phyloP scores from a whole-genome alignment of 2,329 filamentous ascomycete species.

The Akanthomyces lecanii region DNA sequence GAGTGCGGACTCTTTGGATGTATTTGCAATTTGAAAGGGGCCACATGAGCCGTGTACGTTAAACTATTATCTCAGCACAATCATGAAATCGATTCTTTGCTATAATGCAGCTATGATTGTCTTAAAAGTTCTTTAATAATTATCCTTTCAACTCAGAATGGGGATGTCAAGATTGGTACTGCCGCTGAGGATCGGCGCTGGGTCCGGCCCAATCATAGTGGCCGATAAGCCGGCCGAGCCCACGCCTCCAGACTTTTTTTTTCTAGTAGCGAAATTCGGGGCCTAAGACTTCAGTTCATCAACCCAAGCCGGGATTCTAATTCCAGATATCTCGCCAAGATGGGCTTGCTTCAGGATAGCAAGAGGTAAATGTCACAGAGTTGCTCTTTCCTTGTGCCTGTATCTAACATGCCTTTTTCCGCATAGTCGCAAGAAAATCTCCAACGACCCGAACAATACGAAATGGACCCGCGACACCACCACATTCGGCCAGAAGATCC shows the following conservation, averaged over 20 bases:
- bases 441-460: constrained; percentile 91
- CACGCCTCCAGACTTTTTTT: constrained; percentile 19
- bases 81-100: background rate
- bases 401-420: background rate
- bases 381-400: background rate
- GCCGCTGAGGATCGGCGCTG: no score
- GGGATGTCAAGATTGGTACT: no score
- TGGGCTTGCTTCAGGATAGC: constrained; percentile 15
- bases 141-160: no score
- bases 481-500: constrained; percentile 84
- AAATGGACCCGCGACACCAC: constrained; percentile 80
- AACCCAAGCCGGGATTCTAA: background rate
- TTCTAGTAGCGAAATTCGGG: background rate
- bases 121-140: no score
- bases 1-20: background rate
- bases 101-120: background rate
- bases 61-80: background rate
- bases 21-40: background rate
- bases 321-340: constrained; percentile 1
- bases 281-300: background rate
- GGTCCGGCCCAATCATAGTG: constrained; percentile 2
- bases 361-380: constrained; percentile 1
- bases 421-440: constrained; percentile 59
- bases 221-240: constrained; percentile 1
- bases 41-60: background rate